phyloP scores from a whole-genome alignment of 73 alveolate genomes.

The Paramecium sexaurelia region DNA sequence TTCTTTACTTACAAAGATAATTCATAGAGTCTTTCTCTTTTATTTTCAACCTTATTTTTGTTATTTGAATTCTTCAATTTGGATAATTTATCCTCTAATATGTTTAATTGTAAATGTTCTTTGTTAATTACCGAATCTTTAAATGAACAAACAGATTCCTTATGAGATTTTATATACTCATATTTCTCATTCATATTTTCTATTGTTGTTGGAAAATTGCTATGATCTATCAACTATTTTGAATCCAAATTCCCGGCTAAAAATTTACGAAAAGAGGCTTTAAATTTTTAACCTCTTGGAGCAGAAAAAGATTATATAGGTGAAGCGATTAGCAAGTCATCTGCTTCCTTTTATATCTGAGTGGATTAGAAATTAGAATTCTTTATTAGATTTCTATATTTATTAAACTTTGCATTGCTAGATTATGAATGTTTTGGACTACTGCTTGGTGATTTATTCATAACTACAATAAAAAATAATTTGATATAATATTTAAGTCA shows the following conservation, averaged over 20 bases:
- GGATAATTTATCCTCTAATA: not conserved
- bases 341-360: not conserved
- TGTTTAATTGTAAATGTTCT: not conserved
- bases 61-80: not conserved
- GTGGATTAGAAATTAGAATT: not conserved
- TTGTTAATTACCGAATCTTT: not conserved
- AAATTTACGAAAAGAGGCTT: conserved; percentile 14
- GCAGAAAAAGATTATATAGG: not conserved
- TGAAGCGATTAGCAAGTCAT: not conserved
- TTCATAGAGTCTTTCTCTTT: conserved; percentile 5
- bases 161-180: not conserved
- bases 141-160: not conserved
- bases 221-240: not conserved
- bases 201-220: not conserved
- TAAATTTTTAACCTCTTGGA: not conserved
- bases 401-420: not conserved
- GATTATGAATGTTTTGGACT: conserved; percentile 23
- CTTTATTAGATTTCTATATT: not conserved
- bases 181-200: not conserved
- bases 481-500: not conserved
- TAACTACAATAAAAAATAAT: not conserved
- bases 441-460: conserved; percentile 13
- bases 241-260: not conserved
- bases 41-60: not conserved
- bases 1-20: not conserved